These are phyloP conservation scores for Tuber borchii DNA, from an alignment of 495 filamentous ascomycete species.

Conservation along the genomic window DNA sequence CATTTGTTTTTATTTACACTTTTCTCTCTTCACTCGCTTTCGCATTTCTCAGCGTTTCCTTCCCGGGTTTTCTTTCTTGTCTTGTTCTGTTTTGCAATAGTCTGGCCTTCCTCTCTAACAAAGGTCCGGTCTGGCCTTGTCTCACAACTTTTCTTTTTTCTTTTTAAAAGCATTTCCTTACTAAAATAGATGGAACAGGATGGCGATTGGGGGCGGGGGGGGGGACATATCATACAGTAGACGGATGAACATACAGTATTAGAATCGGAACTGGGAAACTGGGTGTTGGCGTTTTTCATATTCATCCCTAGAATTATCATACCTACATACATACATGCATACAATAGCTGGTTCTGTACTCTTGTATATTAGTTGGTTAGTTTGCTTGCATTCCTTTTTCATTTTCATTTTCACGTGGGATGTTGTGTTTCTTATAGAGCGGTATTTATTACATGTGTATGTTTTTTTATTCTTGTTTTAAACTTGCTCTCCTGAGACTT, in stretches of 20 bases:
- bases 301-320: neutral
- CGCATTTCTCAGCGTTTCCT: neutral
- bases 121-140: neutral
- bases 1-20: neutral
- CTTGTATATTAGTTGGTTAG: neutral
- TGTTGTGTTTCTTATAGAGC: neutral
- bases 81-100: neutral
- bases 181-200: neutral
- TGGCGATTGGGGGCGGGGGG: neutral
- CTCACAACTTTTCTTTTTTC: neutral
- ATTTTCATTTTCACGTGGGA: neutral
- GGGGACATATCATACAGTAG: neutral
- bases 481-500: neutral
- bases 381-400: neutral
- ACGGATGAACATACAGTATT: neutral
- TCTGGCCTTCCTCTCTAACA: neutral
- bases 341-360: neutral
- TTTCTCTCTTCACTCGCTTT: neutral
- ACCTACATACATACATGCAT: neutral
- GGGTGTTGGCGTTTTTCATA: neutral
- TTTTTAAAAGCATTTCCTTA: neutral
- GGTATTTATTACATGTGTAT: neutral
- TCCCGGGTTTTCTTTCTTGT: neutral
- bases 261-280: constrained; percentile 2
- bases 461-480: neutral